Conservation (phyloP, 2,329 filamentous ascomycete species). For the Daldinia sp. region DNA sequence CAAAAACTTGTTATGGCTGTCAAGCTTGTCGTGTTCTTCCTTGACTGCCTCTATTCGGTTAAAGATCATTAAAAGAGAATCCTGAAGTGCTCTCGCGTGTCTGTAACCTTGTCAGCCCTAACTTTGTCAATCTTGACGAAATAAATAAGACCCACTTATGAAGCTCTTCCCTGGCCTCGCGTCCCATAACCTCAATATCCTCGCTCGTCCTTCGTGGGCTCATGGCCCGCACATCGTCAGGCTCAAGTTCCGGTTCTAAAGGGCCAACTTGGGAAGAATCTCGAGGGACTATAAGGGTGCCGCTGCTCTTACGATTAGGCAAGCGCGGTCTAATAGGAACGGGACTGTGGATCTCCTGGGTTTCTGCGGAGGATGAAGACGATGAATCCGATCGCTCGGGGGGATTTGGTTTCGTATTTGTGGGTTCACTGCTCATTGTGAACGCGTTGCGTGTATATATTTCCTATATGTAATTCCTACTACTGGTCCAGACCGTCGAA, state of each 20-base stretch:
- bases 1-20: constrained; percentile 95
- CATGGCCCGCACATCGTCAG: constrained; percentile 92
- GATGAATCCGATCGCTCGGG: constrained; percentile 45
- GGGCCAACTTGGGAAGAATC: constrained; percentile 78
- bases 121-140: neutral
- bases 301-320: constrained; percentile 78
- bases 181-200: constrained; percentile 86
- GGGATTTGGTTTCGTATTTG: constrained; percentile 38
- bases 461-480: constrained; percentile 7
- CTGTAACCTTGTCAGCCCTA: constrained; percentile 55
- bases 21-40: constrained; percentile 94
- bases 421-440: constrained; percentile 41
- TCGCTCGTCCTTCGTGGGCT: constrained; percentile 90
- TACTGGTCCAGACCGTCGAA: constrained; percentile 28
- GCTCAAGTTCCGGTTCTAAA: constrained; percentile 77
- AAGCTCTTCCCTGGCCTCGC: constrained; percentile 76
- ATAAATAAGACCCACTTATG: constrained; percentile 54
- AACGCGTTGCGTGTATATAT: constrained; percentile 10
- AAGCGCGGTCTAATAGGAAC: constrained; percentile 70
- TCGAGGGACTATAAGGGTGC: constrained; percentile 82
- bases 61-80: constrained; percentile 86
- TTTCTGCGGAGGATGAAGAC: constrained; percentile 43
- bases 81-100: constrained; percentile 88
- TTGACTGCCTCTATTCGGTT: constrained; percentile 94
- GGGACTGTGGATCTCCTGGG: constrained; percentile 57